Conservation (phyloP, 495 filamentous ascomycete species). For the Penicillium tannophilum region DNA sequence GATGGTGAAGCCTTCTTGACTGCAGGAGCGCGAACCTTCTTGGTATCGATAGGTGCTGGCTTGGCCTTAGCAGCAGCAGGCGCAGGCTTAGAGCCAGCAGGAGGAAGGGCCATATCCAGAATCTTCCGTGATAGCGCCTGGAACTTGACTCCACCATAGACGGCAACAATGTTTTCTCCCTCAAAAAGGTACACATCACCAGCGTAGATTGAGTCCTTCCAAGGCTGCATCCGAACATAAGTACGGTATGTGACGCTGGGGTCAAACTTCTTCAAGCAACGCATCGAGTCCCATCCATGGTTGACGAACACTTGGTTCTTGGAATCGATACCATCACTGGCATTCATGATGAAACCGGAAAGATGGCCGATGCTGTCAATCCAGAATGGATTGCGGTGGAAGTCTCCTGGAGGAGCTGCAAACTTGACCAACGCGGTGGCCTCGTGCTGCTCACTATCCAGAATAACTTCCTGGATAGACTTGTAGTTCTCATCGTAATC, state of each 20-base stretch:
- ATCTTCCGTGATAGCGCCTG: slow-evolving; percentile 66
- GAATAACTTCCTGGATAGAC: slow-evolving; percentile 74
- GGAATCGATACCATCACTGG: slow-evolving; percentile 69
- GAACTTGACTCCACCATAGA: slow-evolving; percentile 69
- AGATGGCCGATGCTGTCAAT: slow-evolving; percentile 67
- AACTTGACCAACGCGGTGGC: slow-evolving; percentile 72
- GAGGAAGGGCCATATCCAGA: slow-evolving; percentile 66
- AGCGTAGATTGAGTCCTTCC: slow-evolving; percentile 44
- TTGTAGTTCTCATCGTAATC: slow-evolving; percentile 68
- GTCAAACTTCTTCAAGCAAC: slow-evolving; percentile 65
- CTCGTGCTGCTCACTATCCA: slow-evolving; percentile 71
- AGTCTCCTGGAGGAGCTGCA: slow-evolving; percentile 63
- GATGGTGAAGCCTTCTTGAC: slow-evolving; percentile 27
- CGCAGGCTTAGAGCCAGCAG: slow-evolving; percentile 42
- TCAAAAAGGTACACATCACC: slow-evolving; percentile 59
- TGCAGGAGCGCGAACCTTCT: slow-evolving; percentile 44
- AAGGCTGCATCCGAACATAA: slow-evolving; percentile 67
- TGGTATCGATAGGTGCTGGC: slow-evolving; percentile 33
- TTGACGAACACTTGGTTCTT: slow-evolving; percentile 73
- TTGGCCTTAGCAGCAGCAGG: slow-evolving; percentile 29
- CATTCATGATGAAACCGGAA: slow-evolving; percentile 81
- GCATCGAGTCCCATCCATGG: slow-evolving; percentile 75
- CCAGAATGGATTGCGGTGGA: slow-evolving; percentile 69
- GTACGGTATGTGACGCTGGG: slow-evolving; percentile 67
- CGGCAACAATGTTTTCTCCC: slow-evolving; percentile 61